Base-by-base conservation (phyloP, 2,329 filamentous ascomycete genomes). In the Aureobasidium sp. region DNA sequence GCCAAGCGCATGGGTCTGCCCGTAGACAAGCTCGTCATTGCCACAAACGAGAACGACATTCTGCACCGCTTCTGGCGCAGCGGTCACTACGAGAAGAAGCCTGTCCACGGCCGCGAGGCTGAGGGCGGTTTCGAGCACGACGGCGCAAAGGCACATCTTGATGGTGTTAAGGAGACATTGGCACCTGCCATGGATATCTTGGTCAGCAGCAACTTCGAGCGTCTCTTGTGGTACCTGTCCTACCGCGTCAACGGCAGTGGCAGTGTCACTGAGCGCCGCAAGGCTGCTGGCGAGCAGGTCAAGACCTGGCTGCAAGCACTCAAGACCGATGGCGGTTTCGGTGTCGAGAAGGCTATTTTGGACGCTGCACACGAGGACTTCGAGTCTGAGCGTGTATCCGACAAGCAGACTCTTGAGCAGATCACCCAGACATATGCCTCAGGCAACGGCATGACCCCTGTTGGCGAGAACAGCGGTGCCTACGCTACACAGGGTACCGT, bases 131-230 rank as follows among this genome's bases (percentile, higher is more conserved):
- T 83, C 26, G 74, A 74, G 3, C 78, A 78, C 59, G 83, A 86
- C 68, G 84, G 84, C 29, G 82, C 75, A 20, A 83, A 85, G 68
- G 82, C 83, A 8, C 86, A 91, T 64, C 76, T 78, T 48, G 84
- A 85, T 48, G 90, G 89, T 41, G 91, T 93, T 65, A 92, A 91
- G 77, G 92, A 96, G 78, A 99, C 94, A 0, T 83, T 95, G 57
- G 91, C 88, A 68, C 94, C 94, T 0, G 94, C 94, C 50, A 97
- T 99, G 94, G 94, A 99, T 74, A 97, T 97, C 67, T 81, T 97
- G 3, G 92, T 97, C 13, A 93, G 89, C 27, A 94, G 89, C 74
- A 99, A 99, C 79, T 97, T 99, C 73, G 94, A 99, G 80, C 86
- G 94, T 36, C 81, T 99, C 5, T 82, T 99, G 12, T 97, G 93